These are phyloP conservation scores for Canna indica DNA, from an alignment of 176 grass and related monocot genomes.

Conservation along the genomic window DNA sequence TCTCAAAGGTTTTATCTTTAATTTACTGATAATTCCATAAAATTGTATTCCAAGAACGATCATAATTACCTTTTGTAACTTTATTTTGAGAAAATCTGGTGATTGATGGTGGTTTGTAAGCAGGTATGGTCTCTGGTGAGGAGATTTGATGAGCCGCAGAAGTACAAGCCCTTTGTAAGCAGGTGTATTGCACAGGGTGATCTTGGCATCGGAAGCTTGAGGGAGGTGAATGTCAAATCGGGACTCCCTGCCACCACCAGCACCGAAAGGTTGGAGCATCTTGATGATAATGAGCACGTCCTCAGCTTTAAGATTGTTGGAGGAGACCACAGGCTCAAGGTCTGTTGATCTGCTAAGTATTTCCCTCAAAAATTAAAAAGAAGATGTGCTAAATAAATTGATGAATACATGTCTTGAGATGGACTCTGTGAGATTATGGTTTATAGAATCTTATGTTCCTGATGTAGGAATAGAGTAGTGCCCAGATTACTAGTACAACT, in stretches of 20 bases:
- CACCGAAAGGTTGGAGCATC: conserved; percentile 7
- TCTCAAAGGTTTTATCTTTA: not conserved
- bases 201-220: not conserved
- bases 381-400: not conserved
- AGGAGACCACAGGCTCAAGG: conserved; percentile 5
- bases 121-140: conserved; percentile 4
- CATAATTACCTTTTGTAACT: not conserved
- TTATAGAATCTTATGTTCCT: not conserved
- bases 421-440: not conserved
- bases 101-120: not conserved
- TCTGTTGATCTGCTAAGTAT: not conserved
- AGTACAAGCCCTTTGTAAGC: conserved; percentile 3
- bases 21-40: not conserved
- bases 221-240: conserved; percentile 5
- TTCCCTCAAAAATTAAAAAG: no score
- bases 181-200: not conserved
- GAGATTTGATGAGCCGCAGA: conserved; percentile 8
- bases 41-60: not conserved
- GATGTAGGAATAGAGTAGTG: not conserved
- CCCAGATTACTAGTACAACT: not conserved
- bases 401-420: not conserved
- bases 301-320: conserved; percentile 2
- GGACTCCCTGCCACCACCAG: conserved; percentile 5
- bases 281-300: not conserved
- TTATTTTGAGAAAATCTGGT: not conserved